Conservation (phyloP, 176 grass and related monocot genomes). For the Pontederia paniculata region DNA sequence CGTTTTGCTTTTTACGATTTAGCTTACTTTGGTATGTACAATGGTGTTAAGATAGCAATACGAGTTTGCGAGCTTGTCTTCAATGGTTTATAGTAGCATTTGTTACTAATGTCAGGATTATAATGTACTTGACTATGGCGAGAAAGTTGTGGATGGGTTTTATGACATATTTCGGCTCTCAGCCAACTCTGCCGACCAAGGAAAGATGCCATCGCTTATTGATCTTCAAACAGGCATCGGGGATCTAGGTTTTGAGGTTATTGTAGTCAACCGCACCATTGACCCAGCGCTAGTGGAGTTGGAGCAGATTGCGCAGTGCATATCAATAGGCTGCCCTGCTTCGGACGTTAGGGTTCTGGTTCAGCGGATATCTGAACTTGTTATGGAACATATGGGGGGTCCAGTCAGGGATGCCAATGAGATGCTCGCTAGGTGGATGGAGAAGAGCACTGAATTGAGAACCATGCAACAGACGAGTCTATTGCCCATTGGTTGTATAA, state of each 20-base stretch:
- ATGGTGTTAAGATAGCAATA: too few species aligned
- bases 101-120: constrained; percentile 53
- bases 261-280: constrained; percentile 84
- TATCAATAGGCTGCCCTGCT: constrained; percentile 60
- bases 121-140: constrained; percentile 88
- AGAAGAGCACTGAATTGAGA: constrained; percentile 82
- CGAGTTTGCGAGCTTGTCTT: background rate
- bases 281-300: constrained; percentile 74
- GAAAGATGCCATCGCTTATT: constrained; percentile 69
- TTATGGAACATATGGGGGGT: constrained; percentile 86
- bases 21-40: too few species aligned
- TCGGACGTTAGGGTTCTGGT: constrained; percentile 57
- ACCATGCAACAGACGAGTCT: constrained; percentile 81
- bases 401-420: constrained; percentile 91
- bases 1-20: too few species aligned
- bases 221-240: constrained; percentile 92
- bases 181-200: constrained; percentile 49
- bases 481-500: constrained; percentile 91
- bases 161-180: constrained; percentile 78
- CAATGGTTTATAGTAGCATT: background rate
- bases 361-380: constrained; percentile 93
- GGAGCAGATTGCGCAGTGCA: constrained; percentile 96
- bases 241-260: constrained; percentile 95
- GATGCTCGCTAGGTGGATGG: constrained; percentile 68
- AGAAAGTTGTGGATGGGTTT: constrained; percentile 95